phyloP scores from a whole-genome alignment of 768 basidiomycete genomes.

The Termitomyces sp. region DNA sequence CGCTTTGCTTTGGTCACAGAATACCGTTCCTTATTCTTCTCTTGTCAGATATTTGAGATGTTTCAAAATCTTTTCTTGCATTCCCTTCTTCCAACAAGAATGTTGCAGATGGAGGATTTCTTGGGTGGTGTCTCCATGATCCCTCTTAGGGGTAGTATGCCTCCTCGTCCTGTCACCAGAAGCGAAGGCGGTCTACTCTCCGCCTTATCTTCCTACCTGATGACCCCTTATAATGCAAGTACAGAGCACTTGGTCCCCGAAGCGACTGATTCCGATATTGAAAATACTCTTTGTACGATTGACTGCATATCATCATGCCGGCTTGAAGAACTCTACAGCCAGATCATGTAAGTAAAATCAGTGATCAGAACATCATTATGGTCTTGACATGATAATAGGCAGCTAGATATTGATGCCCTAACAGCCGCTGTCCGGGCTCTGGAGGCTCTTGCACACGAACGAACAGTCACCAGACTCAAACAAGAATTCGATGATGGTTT shows the following conservation, averaged over 20 bases:
- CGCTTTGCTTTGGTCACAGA: neutral
- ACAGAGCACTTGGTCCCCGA: conserved; percentile 77
- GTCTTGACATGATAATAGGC: conserved; percentile 35
- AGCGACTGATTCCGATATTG: conserved; percentile 87
- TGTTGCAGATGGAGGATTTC: conserved; percentile 99
- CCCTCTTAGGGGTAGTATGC: conserved; percentile 74
- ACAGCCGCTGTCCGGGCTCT: conserved; percentile 82
- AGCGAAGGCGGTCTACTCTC: conserved; percentile 91
- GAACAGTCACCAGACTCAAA: conserved; percentile 76
- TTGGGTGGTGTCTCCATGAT: conserved; percentile 92
- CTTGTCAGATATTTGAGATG: conserved; percentile 89
- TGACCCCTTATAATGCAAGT: conserved; percentile 85
- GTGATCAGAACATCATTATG: neutral
- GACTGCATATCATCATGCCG: conserved; percentile 94
- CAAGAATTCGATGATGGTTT: conserved; percentile 59
- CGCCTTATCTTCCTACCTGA: conserved; percentile 89
- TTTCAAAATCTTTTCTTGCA: conserved; percentile 95
- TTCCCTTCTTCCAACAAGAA: conserved; percentile 81
- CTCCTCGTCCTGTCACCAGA: conserved; percentile 54
- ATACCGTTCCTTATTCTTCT: conserved; percentile 3
- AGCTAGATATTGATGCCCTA: conserved; percentile 74
- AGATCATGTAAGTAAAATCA: conserved; percentile 69
- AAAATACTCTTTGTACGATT: conserved; percentile 90
- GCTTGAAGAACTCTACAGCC: conserved; percentile 89
- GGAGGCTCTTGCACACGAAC: conserved; percentile 84